Conservation (phyloP, 257 asterid genomes). For the Voacanga thouarsii region DNA sequence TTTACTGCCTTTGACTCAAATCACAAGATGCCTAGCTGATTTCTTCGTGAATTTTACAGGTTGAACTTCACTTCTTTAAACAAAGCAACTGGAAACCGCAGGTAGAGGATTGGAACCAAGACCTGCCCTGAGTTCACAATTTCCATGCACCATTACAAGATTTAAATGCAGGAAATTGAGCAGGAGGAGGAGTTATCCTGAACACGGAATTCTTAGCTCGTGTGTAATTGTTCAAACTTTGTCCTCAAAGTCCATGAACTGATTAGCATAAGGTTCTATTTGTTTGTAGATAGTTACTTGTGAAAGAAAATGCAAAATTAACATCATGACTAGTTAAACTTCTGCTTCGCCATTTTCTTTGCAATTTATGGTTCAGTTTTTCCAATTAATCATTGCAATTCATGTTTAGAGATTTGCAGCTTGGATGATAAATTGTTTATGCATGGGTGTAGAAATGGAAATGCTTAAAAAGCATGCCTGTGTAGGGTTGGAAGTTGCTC, state of each 20-base stretch:
- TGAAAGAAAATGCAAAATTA: background rate
- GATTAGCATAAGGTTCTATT: background rate
- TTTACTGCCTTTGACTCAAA: background rate
- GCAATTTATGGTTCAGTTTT: background rate
- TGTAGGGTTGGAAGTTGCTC: background rate
- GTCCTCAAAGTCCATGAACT: background rate
- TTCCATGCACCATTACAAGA: background rate
- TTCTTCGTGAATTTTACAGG: conserved; percentile 36
- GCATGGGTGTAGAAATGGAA: background rate
- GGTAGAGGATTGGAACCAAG: background rate
- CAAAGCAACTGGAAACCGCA: conserved; percentile 53
- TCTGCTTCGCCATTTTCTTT: background rate
- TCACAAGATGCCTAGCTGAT: background rate
- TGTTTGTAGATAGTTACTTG: background rate
- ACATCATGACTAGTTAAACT: background rate
- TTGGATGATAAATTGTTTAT: background rate
- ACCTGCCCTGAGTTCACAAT: background rate
- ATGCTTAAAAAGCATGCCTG: background rate
- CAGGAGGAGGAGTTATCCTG: background rate
- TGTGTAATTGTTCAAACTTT: background rate
- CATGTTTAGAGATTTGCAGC: background rate
- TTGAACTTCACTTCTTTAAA: conserved; percentile 72
- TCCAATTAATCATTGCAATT: background rate
- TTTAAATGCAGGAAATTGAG: background rate
- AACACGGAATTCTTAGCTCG: background rate